Conservation (phyloP, 1,139 yeast genomes). For the Blastobotrys arbuscula region DNA sequence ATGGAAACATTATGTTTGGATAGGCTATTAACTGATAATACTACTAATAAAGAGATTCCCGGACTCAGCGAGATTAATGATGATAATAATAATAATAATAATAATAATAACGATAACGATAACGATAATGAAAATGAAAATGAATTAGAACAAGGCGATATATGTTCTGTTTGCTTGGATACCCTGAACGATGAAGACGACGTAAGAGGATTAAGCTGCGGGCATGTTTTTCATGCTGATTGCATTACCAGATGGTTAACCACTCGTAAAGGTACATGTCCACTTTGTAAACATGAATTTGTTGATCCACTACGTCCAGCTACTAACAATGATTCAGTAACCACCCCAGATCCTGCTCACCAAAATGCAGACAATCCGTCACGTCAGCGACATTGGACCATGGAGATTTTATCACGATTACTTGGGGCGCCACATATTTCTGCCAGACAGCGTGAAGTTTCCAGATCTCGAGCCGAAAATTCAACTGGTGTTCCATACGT, state of each 20-base stretch:
- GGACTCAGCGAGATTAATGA: no score
- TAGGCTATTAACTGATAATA: no score
- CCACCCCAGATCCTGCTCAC: background rate
- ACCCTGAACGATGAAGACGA: slow-evolving; percentile 55
- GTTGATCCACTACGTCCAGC: background rate
- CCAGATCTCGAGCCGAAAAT: no score
- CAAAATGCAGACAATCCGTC: background rate
- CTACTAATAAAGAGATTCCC: no score
- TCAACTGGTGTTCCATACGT: no score
- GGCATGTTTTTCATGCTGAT: slow-evolving; percentile 74
- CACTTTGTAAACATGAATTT: slow-evolving; percentile 58
- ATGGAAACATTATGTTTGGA: no score
- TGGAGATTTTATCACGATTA: background rate
- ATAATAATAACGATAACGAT: background rate
- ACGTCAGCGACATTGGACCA: background rate
- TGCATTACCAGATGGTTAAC: slow-evolving; percentile 82
- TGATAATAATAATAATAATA: background rate
- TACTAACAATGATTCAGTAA: background rate
- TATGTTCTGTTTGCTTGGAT: slow-evolving; percentile 77
- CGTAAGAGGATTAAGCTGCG: slow-evolving; percentile 71
- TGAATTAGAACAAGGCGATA: slow-evolving; percentile 5
- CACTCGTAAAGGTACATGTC: slow-evolving; percentile 72
- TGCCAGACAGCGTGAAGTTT: background rate
- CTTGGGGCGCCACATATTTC: background rate
- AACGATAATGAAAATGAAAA: background rate